phyloP scores from a whole-genome alignment of 352 stramenopile genomes.

The Phytopythium chamaehyphon region DNA sequence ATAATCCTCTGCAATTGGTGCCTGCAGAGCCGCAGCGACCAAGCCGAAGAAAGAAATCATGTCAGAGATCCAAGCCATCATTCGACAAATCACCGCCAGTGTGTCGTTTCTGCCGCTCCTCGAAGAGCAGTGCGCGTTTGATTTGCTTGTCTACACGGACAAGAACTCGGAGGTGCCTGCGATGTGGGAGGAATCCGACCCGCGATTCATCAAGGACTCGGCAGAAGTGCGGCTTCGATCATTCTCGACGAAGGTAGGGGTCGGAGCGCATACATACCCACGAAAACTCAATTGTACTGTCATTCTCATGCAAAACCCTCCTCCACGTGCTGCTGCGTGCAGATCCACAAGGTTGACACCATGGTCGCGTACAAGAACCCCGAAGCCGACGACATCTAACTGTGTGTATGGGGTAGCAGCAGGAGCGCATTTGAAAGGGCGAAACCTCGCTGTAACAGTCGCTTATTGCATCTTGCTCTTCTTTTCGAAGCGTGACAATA shows the following conservation, averaged over 20 bases:
- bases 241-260: conserved; percentile 95
- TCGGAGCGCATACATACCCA: background rate
- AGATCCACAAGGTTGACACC: conserved; percentile 98
- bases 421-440: conserved; percentile 8
- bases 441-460: too few relatives aligned
- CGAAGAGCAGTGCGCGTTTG: conserved; percentile 97
- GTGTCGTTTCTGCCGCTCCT: conserved; percentile 99
- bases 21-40: conserved; percentile 19
- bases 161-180: conserved; percentile 93
- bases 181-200: conserved; percentile 98
- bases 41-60: conserved; percentile 95
- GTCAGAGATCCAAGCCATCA: conserved; percentile 98
- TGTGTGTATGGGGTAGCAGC: conserved; percentile 5
- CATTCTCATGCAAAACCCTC: conserved; percentile 14
- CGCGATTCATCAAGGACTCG: conserved; percentile 97
- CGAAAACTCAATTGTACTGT: conserved; percentile 6
- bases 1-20: background rate
- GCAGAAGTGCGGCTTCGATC: conserved; percentile 97
- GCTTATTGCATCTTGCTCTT: conserved; percentile 68
- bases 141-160: conserved; percentile 98
- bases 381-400: conserved; percentile 67
- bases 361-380: conserved; percentile 97
- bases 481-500: conserved; percentile 66
- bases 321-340: conserved; percentile 2
- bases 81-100: conserved; percentile 98